phyloP scores from a whole-genome alignment of 768 basidiomycete species.

The Cystofilobasidium macerans region DNA sequence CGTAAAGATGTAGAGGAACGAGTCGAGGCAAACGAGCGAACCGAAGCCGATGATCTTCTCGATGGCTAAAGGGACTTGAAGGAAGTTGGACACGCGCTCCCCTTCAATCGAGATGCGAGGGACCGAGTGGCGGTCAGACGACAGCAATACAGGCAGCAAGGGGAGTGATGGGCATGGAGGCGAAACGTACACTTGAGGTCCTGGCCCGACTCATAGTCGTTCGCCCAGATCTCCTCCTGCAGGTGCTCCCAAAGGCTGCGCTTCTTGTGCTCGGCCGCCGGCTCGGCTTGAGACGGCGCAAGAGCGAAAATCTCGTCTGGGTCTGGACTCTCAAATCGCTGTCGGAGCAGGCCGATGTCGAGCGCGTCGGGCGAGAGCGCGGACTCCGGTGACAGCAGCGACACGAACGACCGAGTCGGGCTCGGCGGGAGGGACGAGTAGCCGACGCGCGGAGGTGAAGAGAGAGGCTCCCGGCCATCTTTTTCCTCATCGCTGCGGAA shows the following conservation, averaged over 20 bases:
- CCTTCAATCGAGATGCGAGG: constrained; percentile 33
- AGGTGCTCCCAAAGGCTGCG: constrained; percentile 71
- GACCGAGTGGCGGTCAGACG: background rate
- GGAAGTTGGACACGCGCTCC: constrained; percentile 92
- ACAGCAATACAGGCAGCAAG: background rate
- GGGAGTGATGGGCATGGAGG: background rate
- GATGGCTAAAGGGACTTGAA: constrained; percentile 79
- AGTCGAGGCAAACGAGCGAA: constrained; percentile 84
- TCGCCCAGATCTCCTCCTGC: constrained; percentile 72
- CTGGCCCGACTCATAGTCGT: constrained; percentile 89
- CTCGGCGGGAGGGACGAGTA: constrained; percentile 22
- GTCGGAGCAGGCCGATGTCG: constrained; percentile 15
- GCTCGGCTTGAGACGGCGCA: background rate
- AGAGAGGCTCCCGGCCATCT: background rate
- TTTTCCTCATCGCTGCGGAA: background rate
- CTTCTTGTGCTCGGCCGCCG: background rate
- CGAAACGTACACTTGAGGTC: constrained; percentile 55
- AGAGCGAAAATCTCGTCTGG: background rate
- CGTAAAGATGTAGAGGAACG: constrained; percentile 95
- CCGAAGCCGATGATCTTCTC: constrained; percentile 96
- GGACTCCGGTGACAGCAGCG: background rate
- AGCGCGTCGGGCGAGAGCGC: background rate
- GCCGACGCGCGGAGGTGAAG: background rate
- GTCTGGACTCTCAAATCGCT: constrained; percentile 5
- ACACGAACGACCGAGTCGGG: constrained; percentile 11